Evolutionary conservation across 257 asterid species (phyloP).

Genomic region (Ocimum tenuiflorum): DNA sequence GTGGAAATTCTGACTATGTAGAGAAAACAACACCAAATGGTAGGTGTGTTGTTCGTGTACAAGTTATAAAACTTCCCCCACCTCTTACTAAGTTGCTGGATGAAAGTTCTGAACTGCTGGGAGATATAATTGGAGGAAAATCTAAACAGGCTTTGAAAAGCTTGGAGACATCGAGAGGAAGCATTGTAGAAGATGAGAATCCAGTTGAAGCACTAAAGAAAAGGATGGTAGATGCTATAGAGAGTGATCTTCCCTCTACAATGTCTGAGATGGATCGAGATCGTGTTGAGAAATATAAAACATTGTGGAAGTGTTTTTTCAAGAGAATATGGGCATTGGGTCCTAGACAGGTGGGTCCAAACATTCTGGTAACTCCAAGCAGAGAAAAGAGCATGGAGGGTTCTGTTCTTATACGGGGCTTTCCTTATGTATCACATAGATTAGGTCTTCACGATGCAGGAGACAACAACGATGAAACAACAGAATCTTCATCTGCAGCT

Average conservation of each 20-base stretch:
- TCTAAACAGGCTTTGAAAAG: constrained; percentile 53
- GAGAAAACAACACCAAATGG: constrained; percentile 83
- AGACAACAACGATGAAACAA: constrained; percentile 15
- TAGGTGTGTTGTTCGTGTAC: constrained; percentile 79
- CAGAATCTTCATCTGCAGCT: constrained; percentile 26
- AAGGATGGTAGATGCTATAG: constrained; percentile 67
- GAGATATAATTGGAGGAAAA: constrained; percentile 75
- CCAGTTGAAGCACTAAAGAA: constrained; percentile 66
- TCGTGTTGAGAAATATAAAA: constrained; percentile 44
- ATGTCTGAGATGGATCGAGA: constrained; percentile 45
- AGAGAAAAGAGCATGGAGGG: constrained; percentile 31
- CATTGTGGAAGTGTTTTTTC: constrained; percentile 47
- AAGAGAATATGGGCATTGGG: constrained; percentile 94
- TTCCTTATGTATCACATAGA: constrained; percentile 54
- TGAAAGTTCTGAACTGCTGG: constrained; percentile 65
- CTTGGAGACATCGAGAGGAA: constrained; percentile 54
- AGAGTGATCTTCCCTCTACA: constrained; percentile 39
- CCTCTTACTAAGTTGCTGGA: constrained; percentile 70
- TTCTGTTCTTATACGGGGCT: constrained; percentile 62
- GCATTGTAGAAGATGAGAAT: constrained; percentile 55
- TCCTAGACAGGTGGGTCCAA: constrained; percentile 85
- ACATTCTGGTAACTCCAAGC: constrained; percentile 65
- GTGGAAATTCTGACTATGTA: constrained; percentile 49
- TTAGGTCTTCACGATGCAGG: constrained; percentile 46
- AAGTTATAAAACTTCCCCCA: constrained; percentile 75